Evolutionary conservation across 345 rosid species (phyloP).

Genomic region (Citrus inodora): DNA sequence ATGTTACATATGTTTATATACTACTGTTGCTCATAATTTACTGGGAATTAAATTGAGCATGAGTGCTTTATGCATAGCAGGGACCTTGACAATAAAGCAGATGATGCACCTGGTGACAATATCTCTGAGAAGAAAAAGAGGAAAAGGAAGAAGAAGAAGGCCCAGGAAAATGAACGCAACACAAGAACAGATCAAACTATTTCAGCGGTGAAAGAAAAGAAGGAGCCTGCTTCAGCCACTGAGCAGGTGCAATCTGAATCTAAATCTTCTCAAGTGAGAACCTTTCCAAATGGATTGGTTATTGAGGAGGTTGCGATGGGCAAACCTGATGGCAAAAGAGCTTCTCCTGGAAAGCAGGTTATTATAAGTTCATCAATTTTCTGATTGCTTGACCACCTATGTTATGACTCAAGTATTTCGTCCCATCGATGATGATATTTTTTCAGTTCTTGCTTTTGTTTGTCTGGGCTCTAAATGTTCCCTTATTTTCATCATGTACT

Average conservation of each 20-base stretch:
- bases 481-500: neutral
- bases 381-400: neutral
- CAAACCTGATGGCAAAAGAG: slow-evolving; percentile 84
- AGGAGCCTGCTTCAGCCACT: slow-evolving; percentile 23
- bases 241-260: slow-evolving; percentile 30
- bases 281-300: slow-evolving; percentile 78
- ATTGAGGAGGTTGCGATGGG: slow-evolving; percentile 86
- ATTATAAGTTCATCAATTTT: neutral
- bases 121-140: slow-evolving; percentile 59
- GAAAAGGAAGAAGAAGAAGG: slow-evolving; percentile 62
- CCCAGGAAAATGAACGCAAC: slow-evolving; percentile 35
- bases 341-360: slow-evolving; percentile 80
- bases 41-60: neutral
- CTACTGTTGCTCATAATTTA: neutral
- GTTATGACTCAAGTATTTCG: neutral
- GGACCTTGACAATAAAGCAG: slow-evolving; percentile 26
- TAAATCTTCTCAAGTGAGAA: slow-evolving; percentile 64
- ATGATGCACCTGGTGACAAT: slow-evolving; percentile 28
- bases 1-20: neutral
- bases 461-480: neutral
- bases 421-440: neutral
- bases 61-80: slow-evolving; percentile 23
- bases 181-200: slow-evolving; percentile 19
- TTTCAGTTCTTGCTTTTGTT: neutral
- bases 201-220: slow-evolving; percentile 31